A percentile compares a stretch with the other conserved stretches of the same genome.
Evolutionary conservation across 2,329 filamentous ascomycete genomes (phyloP).

Genomic region (Lasiodiplodia sp.): DNA sequence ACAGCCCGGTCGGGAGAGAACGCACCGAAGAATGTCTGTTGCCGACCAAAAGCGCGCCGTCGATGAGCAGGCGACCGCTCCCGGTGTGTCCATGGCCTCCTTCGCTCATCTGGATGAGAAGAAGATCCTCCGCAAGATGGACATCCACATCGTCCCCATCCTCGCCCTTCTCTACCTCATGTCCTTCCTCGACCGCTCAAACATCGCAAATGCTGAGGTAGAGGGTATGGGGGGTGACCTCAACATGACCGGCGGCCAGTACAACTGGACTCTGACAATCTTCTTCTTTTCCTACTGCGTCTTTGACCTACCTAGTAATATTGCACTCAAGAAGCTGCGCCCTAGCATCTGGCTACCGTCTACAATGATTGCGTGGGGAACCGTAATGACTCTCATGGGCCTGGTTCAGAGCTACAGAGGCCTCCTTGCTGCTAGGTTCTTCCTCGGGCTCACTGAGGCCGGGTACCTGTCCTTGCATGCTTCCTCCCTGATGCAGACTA

Average conservation of each 20-base stretch:
- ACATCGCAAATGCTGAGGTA: constrained; percentile 53
- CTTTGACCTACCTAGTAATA: constrained; percentile 60
- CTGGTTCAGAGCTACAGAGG: constrained; percentile 56
- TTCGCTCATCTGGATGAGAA: constrained; percentile 37
- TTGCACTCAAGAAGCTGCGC: constrained; percentile 64
- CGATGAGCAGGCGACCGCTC: constrained; percentile 4
- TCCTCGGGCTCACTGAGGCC: constrained; percentile 45
- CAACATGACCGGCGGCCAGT: constrained; percentile 60
- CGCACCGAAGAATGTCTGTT: neutral
- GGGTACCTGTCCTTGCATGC: neutral
- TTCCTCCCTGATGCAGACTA: neutral
- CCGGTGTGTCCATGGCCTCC: constrained; percentile 10
- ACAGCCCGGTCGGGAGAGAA: neutral
- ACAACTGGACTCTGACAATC: constrained; percentile 67
- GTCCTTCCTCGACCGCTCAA: constrained; percentile 38
- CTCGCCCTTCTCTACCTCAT: constrained; percentile 40
- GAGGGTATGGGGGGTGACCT: constrained; percentile 39
- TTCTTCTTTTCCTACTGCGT: constrained; percentile 62
- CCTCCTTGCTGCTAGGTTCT: constrained; percentile 55
- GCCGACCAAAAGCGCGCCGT: neutral
- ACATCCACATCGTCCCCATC: constrained; percentile 34
- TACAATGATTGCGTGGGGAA: constrained; percentile 54
- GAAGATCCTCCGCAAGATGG: constrained; percentile 38
- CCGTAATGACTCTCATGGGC: constrained; percentile 53
- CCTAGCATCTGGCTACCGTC: constrained; percentile 46